Base-by-base conservation (phyloP, 768 basidiomycete species). In the Mycena pura region DNA sequence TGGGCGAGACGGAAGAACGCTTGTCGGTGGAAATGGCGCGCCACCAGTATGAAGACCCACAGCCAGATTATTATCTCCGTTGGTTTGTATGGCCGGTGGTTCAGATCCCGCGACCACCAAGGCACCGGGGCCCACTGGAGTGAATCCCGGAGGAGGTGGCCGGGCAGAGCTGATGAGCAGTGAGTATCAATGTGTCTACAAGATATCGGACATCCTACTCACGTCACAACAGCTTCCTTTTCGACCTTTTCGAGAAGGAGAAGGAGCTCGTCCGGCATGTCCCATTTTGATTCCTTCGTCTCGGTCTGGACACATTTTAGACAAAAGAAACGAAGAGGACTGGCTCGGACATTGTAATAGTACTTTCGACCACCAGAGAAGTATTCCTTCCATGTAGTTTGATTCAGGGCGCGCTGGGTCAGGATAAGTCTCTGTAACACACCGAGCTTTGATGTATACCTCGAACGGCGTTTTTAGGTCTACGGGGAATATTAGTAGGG, bases 371-470 rank as follows among this genome's bases (percentile, higher is more conserved):
- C 95, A 50, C 92, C 91, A 3, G 93, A 92, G 65, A 93, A 92
- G 73, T 98, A 99, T 74, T 97, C 94, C 72, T 96, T 97, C 96
- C 96, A 99, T 76, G 87, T 86, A 13, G 96, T 97, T 74, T 93
- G 82, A 29, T 84, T 88, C 47, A 98, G 78, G n/a, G 95, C 95
- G 70, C 89, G 87, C 92, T 96, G 68, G 55, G 60, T 54, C 40
- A 63, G 40, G 55, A 65, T 63, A 50, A 65, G 50, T 66, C 44
- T 62, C 53, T 53, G 57, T 44, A 52, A 44, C 58, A 45, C 27
- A 67, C 29, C 47, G 34, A 57, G 60, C 32, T 28, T 39, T 57
- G 29, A 59, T 39, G 59, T 80, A 62, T 69, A 95, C 92, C 83
- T 98, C 96, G 65, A 95, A 94, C 2, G 95, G 91, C 0, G 92